A percentile compares a stretch with the other conserved stretches of the same genome.
Conservation (phyloP, 768 basidiomycete genomes). For the Amanita pallidorosea region DNA sequence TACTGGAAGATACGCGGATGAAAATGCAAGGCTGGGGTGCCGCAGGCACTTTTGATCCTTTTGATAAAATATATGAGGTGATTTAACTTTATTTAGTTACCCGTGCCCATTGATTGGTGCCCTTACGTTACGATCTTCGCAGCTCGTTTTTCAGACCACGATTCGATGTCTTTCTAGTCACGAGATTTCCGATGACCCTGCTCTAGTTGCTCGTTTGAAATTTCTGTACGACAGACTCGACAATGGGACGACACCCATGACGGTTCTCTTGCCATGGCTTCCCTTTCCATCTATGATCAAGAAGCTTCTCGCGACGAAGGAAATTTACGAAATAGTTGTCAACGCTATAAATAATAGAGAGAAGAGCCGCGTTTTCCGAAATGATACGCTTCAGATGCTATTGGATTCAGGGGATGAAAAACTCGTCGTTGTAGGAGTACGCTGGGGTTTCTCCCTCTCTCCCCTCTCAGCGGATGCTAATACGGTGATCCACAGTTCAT, state of each 20-base stretch:
- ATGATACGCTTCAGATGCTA: constrained; percentile 68
- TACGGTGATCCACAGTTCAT: constrained; percentile 45
- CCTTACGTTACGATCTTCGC: constrained; percentile 7
- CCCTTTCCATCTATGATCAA: constrained; percentile 63
- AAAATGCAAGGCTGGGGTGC: constrained; percentile 57
- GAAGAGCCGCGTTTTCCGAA: constrained; percentile 41
- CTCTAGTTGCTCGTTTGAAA: constrained; percentile 50
- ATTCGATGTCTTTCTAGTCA: constrained; percentile 55
- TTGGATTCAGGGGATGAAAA: constrained; percentile 62
- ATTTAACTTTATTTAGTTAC: constrained; percentile 11
- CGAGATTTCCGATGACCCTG: constrained; percentile 62
- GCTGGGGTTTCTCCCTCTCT: constrained; percentile 12
- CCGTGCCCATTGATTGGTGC: constrained; percentile 6
- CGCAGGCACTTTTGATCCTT: constrained; percentile 60
- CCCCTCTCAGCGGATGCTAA: constrained; percentile 10
- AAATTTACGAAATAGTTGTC: constrained; percentile 62
- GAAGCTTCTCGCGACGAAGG: constrained; percentile 64
- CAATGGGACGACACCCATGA: constrained; percentile 58
- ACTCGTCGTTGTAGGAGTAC: constrained; percentile 58
- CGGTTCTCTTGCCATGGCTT: constrained; percentile 68
- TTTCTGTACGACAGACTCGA: constrained; percentile 60
- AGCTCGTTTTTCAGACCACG: constrained; percentile 68
- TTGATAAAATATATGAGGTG: constrained; percentile 60
- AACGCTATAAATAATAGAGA: constrained; percentile 46
- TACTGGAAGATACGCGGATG: constrained; percentile 53